Evolutionary conservation across 2,329 filamentous ascomycete genomes (phyloP), one percentile per base, ranked within the genome.

Genomic region (Zymoseptoria passerinii): DNA sequence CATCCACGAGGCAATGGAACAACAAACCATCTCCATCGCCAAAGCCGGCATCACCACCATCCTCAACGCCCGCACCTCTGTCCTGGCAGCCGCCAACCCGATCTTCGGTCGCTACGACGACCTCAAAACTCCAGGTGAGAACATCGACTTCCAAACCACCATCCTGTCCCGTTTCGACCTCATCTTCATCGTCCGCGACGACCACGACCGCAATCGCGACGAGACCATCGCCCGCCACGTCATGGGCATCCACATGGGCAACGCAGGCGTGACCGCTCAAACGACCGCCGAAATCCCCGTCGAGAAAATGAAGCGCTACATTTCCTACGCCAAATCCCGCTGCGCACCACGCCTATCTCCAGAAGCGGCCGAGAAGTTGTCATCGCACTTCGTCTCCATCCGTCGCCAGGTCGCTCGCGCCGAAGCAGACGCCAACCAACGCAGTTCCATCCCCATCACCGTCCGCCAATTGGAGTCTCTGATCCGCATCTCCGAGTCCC

Each of bases 1-100:
- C 1, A 99, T 99, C 65, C 94, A 99, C 80, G 94, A 99, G 82
- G 94, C 94, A 59, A 99, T 99, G 94, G 94, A 99, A 73, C 94
- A 99, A 77, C 94, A 99, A 75, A 99, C 94, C 0, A 99, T 99
- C 61, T 97, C 94, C 9, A 97, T 99, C 67, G 94, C 94, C 63
- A 97, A 99, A 77, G 94, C 94, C 0, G 94, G 94, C 68, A 99
- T 99, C 71, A 99, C 94, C 0, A 99, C 94, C 0, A 97, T 99
- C 63, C 83, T 99, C 55, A 99, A 99, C 70, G 92, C 94, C 10
- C 81, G 94, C 69, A 99, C 94, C 1, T 96, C 92, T 0, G 94
- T 99, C 1, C 80, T 99, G 19, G 94, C 94, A 9, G 94, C 94
- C 1, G 94, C 94, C 49, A 99, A 99, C 73, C 94, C 94, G 0